Evolutionary conservation across 2,329 filamentous ascomycete genomes (phyloP).

Genomic region (Diaporthe destruens): DNA sequence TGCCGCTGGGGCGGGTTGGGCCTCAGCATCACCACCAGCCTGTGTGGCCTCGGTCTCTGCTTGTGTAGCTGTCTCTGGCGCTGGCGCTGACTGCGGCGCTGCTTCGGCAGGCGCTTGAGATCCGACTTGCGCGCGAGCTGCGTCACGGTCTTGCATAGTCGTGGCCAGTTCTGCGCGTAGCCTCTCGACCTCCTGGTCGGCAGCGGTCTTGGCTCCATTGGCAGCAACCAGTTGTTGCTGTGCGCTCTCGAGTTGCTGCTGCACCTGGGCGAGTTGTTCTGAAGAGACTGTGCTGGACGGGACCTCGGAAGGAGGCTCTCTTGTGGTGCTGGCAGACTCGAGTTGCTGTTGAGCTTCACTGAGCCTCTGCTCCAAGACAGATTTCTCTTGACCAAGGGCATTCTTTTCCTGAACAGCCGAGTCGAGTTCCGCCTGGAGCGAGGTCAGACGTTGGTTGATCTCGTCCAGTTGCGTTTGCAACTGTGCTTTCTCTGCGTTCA

Average conservation of each 20-base stretch:
- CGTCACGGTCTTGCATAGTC: constrained; percentile 74
- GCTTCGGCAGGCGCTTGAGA: constrained; percentile 44
- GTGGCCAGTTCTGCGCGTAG: constrained; percentile 71
- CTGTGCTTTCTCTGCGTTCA: constrained; percentile 66
- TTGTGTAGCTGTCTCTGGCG: constrained; percentile 40
- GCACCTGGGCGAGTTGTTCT: constrained; percentile 62
- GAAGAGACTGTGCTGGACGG: constrained; percentile 54
- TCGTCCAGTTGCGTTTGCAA: constrained; percentile 64
- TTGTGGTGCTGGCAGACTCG: constrained; percentile 26
- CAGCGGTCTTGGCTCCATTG: constrained; percentile 74
- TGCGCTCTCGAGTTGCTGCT: constrained; percentile 57
- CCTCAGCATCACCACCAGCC: constrained; percentile 45
- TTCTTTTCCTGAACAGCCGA: constrained; percentile 56
- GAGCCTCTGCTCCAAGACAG: constrained; percentile 52
- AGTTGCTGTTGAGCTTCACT: constrained; percentile 57
- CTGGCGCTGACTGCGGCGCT: constrained; percentile 42
- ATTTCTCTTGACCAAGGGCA: constrained; percentile 16
- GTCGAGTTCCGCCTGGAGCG: constrained; percentile 66
- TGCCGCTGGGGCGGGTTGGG: constrained; percentile 45
- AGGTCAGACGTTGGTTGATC: constrained; percentile 55
- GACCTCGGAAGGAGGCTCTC: constrained; percentile 48
- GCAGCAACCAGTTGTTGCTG: constrained; percentile 74
- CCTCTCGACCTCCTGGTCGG: constrained; percentile 72
- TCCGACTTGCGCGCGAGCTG: constrained; percentile 62
- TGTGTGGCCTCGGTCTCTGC: constrained; percentile 47